phyloP scores from a whole-genome alignment of 768 basidiomycete genomes.

The Exidia glandulosa region DNA sequence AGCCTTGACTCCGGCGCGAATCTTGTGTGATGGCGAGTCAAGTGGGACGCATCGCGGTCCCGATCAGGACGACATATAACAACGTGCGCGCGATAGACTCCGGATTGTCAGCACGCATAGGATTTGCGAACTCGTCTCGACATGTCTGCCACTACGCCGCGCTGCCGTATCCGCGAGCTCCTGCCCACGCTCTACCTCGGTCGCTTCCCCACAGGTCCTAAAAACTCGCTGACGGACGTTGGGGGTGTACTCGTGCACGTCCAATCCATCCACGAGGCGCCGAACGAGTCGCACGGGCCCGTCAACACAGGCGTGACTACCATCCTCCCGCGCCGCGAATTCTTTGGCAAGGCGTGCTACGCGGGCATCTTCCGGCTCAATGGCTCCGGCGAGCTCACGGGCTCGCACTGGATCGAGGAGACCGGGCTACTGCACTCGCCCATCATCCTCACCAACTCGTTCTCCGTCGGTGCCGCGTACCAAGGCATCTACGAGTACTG shows the following conservation, averaged over 20 bases:
- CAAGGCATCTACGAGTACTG: neutral
- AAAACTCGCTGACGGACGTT: neutral
- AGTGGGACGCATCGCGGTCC: no score
- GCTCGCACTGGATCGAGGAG: neutral
- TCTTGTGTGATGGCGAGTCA: no score
- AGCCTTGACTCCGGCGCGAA: no score
- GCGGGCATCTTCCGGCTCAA: neutral
- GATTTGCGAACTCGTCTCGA: neutral
- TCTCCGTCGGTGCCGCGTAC: neutral
- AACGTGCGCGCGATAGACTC: no score
- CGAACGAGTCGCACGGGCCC: neutral
- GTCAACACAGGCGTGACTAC: neutral
- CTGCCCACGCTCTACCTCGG: neutral
- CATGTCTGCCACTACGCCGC: neutral
- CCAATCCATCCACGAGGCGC: neutral
- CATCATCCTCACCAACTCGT: neutral
- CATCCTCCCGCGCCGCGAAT: neutral
- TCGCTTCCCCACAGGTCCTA: neutral
- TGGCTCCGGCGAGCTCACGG: neutral
- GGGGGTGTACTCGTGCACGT: neutral
- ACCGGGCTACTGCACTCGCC: neutral
- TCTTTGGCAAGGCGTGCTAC: neutral
- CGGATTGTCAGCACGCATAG: no score
- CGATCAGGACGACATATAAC: no score
- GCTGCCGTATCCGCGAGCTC: neutral